Percentiles rank a stretch among this genome's conserved stretches.
phyloP scores from a whole-genome alignment of 2,329 filamentous ascomycete species.

The Bipolaris victoriae region DNA sequence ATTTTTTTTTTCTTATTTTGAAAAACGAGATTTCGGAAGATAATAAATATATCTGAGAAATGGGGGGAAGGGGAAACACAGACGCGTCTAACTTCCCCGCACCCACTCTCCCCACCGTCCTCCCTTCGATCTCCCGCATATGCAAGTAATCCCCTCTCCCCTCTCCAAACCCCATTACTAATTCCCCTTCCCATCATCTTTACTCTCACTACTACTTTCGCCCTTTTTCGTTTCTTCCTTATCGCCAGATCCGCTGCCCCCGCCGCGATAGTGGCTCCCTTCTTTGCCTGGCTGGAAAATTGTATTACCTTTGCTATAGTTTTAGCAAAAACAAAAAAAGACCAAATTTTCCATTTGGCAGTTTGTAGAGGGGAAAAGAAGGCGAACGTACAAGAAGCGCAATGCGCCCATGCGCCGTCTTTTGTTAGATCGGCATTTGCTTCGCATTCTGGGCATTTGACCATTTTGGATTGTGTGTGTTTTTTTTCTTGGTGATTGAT shows the following conservation, averaged over 20 bases:
- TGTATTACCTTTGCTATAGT: slow-evolving; percentile 26
- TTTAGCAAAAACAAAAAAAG: neutral
- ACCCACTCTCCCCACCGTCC: too few relatives aligned
- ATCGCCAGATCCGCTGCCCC: slow-evolving; percentile 35
- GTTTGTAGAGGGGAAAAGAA: too few relatives aligned
- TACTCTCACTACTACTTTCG: slow-evolving; percentile 19
- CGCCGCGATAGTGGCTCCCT: slow-evolving; percentile 31
- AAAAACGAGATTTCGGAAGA: too few relatives aligned
- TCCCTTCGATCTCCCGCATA: too few relatives aligned
- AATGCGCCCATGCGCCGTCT: slow-evolving; percentile 39
- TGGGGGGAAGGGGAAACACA: too few relatives aligned
- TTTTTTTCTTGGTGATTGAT: too few relatives aligned
- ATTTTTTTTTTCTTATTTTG: too few relatives aligned
- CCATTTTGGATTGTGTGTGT: slow-evolving; percentile 18
- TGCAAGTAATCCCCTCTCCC: too few relatives aligned
- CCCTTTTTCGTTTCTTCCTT: slow-evolving; percentile 31
- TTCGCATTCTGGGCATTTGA: slow-evolving; percentile 38
- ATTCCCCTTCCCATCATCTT: slow-evolving; percentile 14
- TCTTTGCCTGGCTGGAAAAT: slow-evolving; percentile 40
- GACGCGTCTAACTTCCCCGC: too few relatives aligned
- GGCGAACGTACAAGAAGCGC: slow-evolving; percentile 30
- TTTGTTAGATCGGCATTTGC: slow-evolving; percentile 38
- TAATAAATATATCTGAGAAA: too few relatives aligned
- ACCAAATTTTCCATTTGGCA: too few relatives aligned
- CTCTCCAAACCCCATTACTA: too few relatives aligned